Conservation (phyloP, 495 filamentous ascomycete species). For the Talaromyces proteolyticus region DNA sequence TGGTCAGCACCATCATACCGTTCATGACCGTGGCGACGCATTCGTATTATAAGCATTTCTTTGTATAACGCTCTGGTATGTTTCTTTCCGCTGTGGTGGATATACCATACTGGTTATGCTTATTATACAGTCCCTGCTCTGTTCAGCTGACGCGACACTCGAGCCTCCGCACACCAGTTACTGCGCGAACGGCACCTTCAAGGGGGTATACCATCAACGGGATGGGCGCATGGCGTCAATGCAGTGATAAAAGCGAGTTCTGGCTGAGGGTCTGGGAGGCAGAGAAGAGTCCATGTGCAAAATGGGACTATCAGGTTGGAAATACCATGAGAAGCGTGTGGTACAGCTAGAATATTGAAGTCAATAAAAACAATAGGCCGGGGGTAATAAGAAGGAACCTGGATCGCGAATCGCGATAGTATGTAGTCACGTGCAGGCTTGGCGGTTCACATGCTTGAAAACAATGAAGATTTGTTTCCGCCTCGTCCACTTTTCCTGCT, state of each 20-base stretch:
- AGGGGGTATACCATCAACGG: neutral
- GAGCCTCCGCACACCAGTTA: neutral
- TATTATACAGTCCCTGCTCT: neutral
- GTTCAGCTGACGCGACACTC: neutral
- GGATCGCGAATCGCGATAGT: no score
- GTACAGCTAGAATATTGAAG: neutral
- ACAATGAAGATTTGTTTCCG: no score
- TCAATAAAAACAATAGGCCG: neutral
- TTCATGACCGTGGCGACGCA: neutral
- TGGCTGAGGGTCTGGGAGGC: neutral
- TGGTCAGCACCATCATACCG: neutral
- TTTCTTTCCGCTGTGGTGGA: no score
- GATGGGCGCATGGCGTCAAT: neutral
- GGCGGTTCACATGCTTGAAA: no score
- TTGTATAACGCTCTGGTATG: neutral
- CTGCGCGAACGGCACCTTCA: neutral
- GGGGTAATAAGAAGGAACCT: no score
- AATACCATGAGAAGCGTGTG: constrained; percentile 2
- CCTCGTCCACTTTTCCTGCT: no score
- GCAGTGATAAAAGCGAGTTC: neutral
- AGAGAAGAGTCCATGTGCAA: neutral
- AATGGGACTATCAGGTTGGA: neutral
- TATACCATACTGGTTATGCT: no score
- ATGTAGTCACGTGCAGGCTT: no score
- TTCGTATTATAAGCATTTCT: neutral